phyloP scores from a whole-genome alignment of 805 yeast genomes.

The Saturnispora saitoi region DNA sequence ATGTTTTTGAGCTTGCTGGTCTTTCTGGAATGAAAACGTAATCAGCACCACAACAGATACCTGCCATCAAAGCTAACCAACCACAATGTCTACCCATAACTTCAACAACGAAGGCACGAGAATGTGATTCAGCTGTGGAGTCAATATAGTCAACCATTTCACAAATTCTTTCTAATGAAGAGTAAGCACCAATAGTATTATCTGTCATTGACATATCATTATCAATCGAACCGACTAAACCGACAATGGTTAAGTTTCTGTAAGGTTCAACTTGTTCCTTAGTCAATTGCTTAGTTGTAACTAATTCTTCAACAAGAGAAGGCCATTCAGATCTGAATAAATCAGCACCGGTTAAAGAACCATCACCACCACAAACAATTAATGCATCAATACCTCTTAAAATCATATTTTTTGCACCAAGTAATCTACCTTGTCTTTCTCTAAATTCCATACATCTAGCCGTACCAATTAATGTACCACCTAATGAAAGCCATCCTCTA shows the following conservation, averaged over 20 bases:
- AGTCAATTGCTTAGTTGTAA: conserved; percentile 46
- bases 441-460: conserved; percentile 85
- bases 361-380: conserved; percentile 98
- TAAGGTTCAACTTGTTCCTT: conserved; percentile 50
- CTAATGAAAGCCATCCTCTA: conserved; percentile 83
- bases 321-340: conserved; percentile 95
- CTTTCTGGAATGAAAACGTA: conserved; percentile 90
- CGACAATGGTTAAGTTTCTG: conserved; percentile 75
- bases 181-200: conserved; percentile 92
- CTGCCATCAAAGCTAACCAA: conserved; percentile 97
- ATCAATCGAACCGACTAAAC: conserved; percentile 94
- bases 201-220: conserved; percentile 98
- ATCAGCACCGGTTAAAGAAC: conserved; percentile 97
- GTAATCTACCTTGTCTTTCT: conserved; percentile 76
- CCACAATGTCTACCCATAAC: conserved; percentile 99
- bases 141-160: conserved; percentile 93
- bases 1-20: conserved; percentile 65
- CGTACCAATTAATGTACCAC: conserved; percentile 95
- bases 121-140: conserved; percentile 95
- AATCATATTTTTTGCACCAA: conserved; percentile 79
- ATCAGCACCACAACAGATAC: conserved; percentile 94
- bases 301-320: conserved; percentile 65
- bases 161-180: conserved; percentile 87
- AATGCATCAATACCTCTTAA: conserved; percentile 86
- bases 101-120: conserved; percentile 94